Conservation (phyloP, 139 green algal species). For the Coelastrella sp. region DNA sequence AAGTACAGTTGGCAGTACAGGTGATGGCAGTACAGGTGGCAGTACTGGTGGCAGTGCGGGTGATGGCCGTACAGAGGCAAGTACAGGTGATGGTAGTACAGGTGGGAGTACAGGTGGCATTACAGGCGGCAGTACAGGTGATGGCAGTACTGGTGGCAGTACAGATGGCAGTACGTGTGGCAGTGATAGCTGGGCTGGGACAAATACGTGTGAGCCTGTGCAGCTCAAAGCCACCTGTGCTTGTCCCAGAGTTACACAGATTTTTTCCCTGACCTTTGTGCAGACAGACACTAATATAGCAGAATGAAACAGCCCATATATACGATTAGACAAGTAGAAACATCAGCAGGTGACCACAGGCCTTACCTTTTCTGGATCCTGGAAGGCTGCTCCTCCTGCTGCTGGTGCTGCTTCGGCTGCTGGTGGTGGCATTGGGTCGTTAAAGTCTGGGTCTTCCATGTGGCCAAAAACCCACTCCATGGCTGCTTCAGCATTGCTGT, state of each 20-base stretch:
- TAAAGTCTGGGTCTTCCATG: constrained; percentile 94
- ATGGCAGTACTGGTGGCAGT: neutral
- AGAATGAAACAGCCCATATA: neutral
- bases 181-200: neutral
- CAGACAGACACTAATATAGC: neutral
- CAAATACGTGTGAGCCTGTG: neutral
- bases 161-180: neutral
- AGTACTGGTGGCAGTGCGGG: neutral
- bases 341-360: neutral
- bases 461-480: constrained; percentile 95
- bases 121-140: neutral
- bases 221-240: neutral
- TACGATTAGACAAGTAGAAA: constrained; percentile 5
- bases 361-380: constrained; percentile 17
- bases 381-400: neutral
- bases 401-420: neutral
- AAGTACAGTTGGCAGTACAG: neutral
- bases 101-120: neutral
- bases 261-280: too few species aligned
- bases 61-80: neutral
- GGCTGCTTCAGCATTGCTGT: constrained; percentile 78
- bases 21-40: neutral
- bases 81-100: neutral
- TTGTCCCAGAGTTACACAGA: too few species aligned
- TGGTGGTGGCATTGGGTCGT: constrained; percentile 77